Conservation (phyloP, 1,284 basidiomycete species). For the Abortiporus biennis region DNA sequence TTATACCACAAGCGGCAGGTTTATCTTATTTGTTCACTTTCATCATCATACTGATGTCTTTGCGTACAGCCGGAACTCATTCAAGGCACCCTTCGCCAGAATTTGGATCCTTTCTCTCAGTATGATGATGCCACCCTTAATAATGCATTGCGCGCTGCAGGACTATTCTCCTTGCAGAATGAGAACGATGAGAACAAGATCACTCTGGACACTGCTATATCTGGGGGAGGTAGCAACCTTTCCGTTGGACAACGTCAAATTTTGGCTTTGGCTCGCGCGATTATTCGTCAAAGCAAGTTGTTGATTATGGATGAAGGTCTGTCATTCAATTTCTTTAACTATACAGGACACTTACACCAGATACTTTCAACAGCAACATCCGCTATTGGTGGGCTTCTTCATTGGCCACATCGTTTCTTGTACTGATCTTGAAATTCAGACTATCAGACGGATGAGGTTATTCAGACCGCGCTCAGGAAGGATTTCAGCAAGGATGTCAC, state of each 20-base stretch:
- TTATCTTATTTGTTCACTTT: not conserved
- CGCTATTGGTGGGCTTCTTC: constrained; percentile 27
- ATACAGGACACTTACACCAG: not conserved
- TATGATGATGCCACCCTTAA: constrained; percentile 65
- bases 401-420: not conserved
- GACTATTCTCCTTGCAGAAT: constrained; percentile 46
- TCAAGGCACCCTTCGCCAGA: constrained; percentile 50
- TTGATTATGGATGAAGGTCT: constrained; percentile 57
- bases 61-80: constrained; percentile 56
- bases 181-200: constrained; percentile 42
- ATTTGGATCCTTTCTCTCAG: constrained; percentile 69
- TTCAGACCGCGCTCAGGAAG: constrained; percentile 48
- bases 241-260: constrained; percentile 53
- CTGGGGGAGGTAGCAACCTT: constrained; percentile 55
- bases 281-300: constrained; percentile 52
- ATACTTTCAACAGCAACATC: constrained; percentile 25
- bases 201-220: constrained; percentile 45
- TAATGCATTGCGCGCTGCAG: constrained; percentile 33
- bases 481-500: constrained; percentile 51
- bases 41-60: not conserved
- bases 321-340: not conserved
- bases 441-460: constrained; percentile 50
- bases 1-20: constrained; percentile 37
- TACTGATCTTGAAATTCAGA: constrained; percentile 22
- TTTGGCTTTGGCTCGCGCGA: constrained; percentile 53